Conservation (phyloP, 441 rosid genomes). For the Raphanus hybrid region DNA sequence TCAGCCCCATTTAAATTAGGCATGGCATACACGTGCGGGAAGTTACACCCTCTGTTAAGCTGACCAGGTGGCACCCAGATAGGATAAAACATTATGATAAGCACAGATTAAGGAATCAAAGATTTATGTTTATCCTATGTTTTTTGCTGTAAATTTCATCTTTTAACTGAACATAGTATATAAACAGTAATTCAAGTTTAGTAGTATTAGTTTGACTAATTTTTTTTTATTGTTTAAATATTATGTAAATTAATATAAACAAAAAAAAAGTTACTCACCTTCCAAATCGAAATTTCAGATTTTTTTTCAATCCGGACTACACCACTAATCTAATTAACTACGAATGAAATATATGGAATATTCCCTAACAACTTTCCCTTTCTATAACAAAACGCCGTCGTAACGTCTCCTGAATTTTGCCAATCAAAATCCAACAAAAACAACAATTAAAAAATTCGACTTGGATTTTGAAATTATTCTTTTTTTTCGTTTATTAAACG, state of each 20-base stretch:
- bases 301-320: no score
- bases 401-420: not conserved
- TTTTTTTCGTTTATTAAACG: not conserved
- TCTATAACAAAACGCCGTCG: not conserved
- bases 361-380: slow-evolving; percentile 7
- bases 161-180: no score
- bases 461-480: slow-evolving; percentile 5
- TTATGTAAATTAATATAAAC: no score
- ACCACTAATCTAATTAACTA: not conserved
- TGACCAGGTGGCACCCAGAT: slow-evolving; percentile 11
- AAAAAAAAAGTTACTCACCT: not conserved
- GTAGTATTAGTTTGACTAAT: no score
- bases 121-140: no score
- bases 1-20: not conserved
- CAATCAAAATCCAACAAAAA: slow-evolving; percentile 14
- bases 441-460: slow-evolving; percentile 17
- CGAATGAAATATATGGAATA: not conserved
- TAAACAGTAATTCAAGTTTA: not conserved
- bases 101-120: not conserved
- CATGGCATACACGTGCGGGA: slow-evolving; percentile 1
- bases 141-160: no score
- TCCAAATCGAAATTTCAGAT: not conserved
- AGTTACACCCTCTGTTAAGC: not conserved
- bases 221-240: no score
- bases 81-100: slow-evolving; percentile 6